Evolutionary conservation across 139 green algal genomes (phyloP), one percentile per base, ranked within the genome.

Genomic region (Zygnema circumcarinatum): DNA sequence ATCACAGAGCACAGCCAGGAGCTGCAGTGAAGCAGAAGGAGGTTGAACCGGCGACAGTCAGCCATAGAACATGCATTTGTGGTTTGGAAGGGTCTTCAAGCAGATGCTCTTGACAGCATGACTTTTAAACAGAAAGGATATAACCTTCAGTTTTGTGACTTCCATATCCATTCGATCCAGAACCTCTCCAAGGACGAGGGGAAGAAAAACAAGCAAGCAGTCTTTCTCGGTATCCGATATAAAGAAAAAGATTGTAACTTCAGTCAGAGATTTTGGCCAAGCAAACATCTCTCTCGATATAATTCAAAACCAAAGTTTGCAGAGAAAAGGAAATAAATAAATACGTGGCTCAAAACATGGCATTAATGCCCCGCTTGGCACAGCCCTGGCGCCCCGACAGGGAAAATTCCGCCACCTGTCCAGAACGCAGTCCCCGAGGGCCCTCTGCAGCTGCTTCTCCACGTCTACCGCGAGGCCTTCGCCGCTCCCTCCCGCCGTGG

Each of bases 1-100:
- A 22, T 36, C 0, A 88, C 21, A 21, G 83, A 88, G 32, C 83
- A 88, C 25, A 88, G 68, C 83, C 83, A 88, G 29, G 83, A 88
- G 1, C 83, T 81, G 68, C 69, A 78, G 40, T 11, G 16, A 78
- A 33, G 69, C 40, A 78, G 7, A 78, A 78, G 33, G 20, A 78
- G n/a, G n/a, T n/a, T n/a, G n/a, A n/a, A n/a, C n/a, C n/a, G n/a
- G n/a, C n/a, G n/a, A n/a, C 56, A 31, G 25, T 31, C 25, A 72
- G 56, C 56, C 56, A 72, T 29, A 72, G 25, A 72, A 72, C 25
- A n/a, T n/a, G n/a, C n/a, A n/a, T n/a, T n/a, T n/a, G n/a, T 11
- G 16, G 69, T 35, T 21, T 47, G 38, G 20, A 16, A 78, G 20
- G 11, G 16, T 16, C 69, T 11, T 78, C 11, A 78, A 78, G 69